Evolutionary conservation across 1,284 basidiomycete genomes (phyloP).

Genomic region (Puccinia triticina): DNA sequence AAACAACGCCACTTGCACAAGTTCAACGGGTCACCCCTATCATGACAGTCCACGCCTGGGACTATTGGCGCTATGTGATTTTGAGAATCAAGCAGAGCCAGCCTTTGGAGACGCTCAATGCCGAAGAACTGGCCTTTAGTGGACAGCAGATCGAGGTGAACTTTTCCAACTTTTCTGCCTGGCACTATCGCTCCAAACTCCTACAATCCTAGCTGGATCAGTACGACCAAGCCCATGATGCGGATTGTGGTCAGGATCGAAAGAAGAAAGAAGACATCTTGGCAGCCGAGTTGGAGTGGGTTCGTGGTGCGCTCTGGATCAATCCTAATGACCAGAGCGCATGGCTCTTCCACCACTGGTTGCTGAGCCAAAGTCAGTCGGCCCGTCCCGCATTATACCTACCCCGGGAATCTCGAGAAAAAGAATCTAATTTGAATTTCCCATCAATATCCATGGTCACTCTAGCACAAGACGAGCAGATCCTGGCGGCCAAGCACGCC

Average conservation of each 20-base stretch:
- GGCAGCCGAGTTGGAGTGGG: slow-evolving; percentile 80
- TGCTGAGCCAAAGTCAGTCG: slow-evolving; percentile 73
- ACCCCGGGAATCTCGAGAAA: neutral
- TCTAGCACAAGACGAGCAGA: slow-evolving; percentile 38
- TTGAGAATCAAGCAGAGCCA: slow-evolving; percentile 65
- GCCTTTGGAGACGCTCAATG: slow-evolving; percentile 63
- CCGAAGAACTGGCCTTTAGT: slow-evolving; percentile 75
- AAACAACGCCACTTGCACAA: neutral
- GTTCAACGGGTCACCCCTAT: slow-evolving; percentile 6
- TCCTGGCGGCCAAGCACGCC: slow-evolving; percentile 68
- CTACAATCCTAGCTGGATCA: slow-evolving; percentile 68
- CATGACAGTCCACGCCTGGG: slow-evolving; percentile 77
- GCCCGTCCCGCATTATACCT: neutral
- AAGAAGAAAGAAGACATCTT: slow-evolving; percentile 65
- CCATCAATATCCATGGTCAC: neutral
- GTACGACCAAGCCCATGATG: slow-evolving; percentile 59
- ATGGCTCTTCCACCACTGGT: slow-evolving; percentile 98
- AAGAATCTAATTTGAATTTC: neutral
- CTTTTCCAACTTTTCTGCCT: slow-evolving; percentile 97
- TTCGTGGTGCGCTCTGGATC: slow-evolving; percentile 92
- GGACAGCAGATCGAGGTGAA: slow-evolving; percentile 87
- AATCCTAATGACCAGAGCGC: slow-evolving; percentile 94
- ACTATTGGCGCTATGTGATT: slow-evolving; percentile 82
- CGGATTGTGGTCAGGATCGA: slow-evolving; percentile 65
- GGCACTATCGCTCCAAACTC: slow-evolving; percentile 93